phyloP scores from a whole-genome alignment of 2,329 filamentous ascomycete genomes.

The Cyclaneusma minus region DNA sequence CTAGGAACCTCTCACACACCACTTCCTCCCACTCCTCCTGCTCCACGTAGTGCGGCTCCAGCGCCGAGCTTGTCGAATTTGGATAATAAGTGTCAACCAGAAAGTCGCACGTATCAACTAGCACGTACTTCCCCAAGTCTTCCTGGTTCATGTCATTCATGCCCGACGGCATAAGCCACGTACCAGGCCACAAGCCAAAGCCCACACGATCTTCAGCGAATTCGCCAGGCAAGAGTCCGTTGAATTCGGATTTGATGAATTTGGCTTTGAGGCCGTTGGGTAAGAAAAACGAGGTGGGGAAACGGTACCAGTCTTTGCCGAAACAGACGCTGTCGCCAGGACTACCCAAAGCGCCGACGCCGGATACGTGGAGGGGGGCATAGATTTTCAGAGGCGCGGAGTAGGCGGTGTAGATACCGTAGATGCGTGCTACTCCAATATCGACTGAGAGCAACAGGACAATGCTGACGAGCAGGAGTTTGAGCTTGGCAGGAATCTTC shows the following conservation, averaged over 20 bases:
- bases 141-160: constrained; percentile 90
- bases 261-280: constrained; percentile 72
- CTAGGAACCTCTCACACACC: constrained; percentile 65
- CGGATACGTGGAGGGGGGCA: constrained; percentile 40
- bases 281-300: constrained; percentile 83
- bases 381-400: constrained; percentile 65
- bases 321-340: constrained; percentile 65
- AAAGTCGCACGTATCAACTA: constrained; percentile 65
- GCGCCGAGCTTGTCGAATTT: constrained; percentile 35
- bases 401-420: constrained; percentile 70
- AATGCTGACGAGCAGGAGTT: constrained; percentile 44
- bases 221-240: constrained; percentile 75
- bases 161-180: constrained; percentile 64
- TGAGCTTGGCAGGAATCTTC: constrained; percentile 61
- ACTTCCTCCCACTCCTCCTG: constrained; percentile 62
- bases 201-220: constrained; percentile 61
- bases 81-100: constrained; percentile 79
- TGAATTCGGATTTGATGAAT: constrained; percentile 83
- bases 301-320: constrained; percentile 97
- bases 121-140: constrained; percentile 71
- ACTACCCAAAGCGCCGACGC: constrained; percentile 32
- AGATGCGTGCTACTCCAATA: constrained; percentile 53
- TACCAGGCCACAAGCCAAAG: constrained; percentile 61
- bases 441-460: constrained; percentile 49
- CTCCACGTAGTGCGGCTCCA: constrained; percentile 75